Evolutionary conservation across 106 monocot genomes (phyloP), one percentile per base, ranked within the genome.

Genomic region (Acorus gramineus): DNA sequence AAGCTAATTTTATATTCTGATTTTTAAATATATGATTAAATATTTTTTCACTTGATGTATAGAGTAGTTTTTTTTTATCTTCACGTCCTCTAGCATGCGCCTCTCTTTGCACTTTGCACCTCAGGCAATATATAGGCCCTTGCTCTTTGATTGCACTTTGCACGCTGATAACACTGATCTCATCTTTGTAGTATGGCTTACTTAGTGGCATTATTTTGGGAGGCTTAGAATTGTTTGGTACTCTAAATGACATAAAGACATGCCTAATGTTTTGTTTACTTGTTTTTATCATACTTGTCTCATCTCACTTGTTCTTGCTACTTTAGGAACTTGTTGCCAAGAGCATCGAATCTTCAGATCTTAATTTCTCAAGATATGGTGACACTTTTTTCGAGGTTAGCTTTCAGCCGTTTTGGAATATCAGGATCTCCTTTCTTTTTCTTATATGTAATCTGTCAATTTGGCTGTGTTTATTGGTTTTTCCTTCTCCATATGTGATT

Each of bases 351-450:
- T 96, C 96, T 61, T 87, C 96, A 53, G 87, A 91, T 65, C 87
- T 91, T 50, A 79, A 96, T 73, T 96, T 91, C 78, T 96, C 96
- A 13, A 80, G 90, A 45, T 96, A 96, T 64, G 96, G 96, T 46
- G 96, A 96, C 67, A 90, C 90, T 69, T 96, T 96, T 76, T 96
- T 96, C 64, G 96, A 96, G 91, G 96, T 94, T 82, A 57, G 7
- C 7, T 13, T 59, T 48, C 28, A 7, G 8, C 5, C 10, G 8
- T 2, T 8, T 52, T 42, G 4, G 14, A 13, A 45, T 46, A 13
- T 13, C 12, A 14, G 4, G 50, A 58, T n/a, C 14, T 58, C 14
- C 57, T 58, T 10, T 9, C 14, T 58, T 58, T 10, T 0, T 0
- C 57, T 7, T n/a, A 6, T 14, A 14, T 59, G 14, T 28, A 28